These are phyloP conservation scores for Clonostachys byssicola DNA, from an alignment of 2,329 filamentous ascomycete genomes.

Conservation along the genomic window DNA sequence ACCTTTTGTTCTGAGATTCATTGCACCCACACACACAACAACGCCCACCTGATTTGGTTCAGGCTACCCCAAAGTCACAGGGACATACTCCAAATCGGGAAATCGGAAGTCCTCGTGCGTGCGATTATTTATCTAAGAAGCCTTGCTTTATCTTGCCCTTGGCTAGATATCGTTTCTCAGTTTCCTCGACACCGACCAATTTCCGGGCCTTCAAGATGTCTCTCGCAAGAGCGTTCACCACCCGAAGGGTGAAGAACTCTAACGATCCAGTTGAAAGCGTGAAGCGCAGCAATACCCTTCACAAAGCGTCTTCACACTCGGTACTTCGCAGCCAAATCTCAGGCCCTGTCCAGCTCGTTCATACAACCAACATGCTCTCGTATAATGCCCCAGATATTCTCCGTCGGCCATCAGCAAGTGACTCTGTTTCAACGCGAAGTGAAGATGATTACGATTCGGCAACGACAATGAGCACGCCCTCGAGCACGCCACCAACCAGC, in stretches of 20 bases:
- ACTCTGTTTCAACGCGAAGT: conserved; percentile 42
- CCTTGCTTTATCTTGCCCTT: too few relatives aligned
- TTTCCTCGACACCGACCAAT: not conserved
- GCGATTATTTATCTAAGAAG: not conserved
- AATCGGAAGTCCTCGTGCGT: not conserved
- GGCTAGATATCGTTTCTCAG: too few relatives aligned
- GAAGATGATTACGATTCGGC: conserved; percentile 65
- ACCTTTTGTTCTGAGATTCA: too few relatives aligned
- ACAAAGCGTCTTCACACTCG: conserved; percentile 35
- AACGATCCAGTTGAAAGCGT: conserved; percentile 38
- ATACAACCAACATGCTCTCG: conserved; percentile 93
- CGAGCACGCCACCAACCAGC: conserved; percentile 61
- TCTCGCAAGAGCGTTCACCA: conserved; percentile 70
- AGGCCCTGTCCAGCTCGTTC: conserved; percentile 77
- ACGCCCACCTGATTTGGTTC: too few relatives aligned
- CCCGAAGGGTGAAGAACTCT: conserved; percentile 52
- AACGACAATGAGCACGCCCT: conserved; percentile 42
- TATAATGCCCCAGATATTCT: conserved; percentile 88
- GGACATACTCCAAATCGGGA: too few relatives aligned
- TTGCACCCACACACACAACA: too few relatives aligned
- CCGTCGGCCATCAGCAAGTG: conserved; percentile 43
- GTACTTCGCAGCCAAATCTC: conserved; percentile 73
- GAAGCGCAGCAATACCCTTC: conserved; percentile 42
- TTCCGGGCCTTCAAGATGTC: conserved; percentile 27
- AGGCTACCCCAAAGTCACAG: too few relatives aligned